phyloP scores from a whole-genome alignment of 176 grass and related monocot species.

The Musa itinerans region DNA sequence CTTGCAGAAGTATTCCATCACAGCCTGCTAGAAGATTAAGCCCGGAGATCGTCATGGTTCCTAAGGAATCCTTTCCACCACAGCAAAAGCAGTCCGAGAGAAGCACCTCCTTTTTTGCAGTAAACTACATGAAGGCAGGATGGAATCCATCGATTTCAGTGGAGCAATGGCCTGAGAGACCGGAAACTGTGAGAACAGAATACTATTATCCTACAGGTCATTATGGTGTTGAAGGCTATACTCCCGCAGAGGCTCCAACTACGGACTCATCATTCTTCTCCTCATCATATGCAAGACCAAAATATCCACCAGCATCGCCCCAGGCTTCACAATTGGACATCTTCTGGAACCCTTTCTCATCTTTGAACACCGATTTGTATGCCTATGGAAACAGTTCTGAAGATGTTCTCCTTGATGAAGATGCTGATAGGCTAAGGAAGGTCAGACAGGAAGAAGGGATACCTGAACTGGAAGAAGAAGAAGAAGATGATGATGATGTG shows the following conservation, averaged over 20 bases:
- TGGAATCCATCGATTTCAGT: slow-evolving; percentile 65
- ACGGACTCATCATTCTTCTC: slow-evolving; percentile 34
- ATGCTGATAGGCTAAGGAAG: slow-evolving; percentile 56
- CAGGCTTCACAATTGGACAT: slow-evolving; percentile 69
- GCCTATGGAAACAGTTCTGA: slow-evolving; percentile 40
- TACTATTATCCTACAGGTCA: slow-evolving; percentile 42
- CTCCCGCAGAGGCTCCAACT: slow-evolving; percentile 20
- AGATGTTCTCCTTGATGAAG: slow-evolving; percentile 50
- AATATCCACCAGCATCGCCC: slow-evolving; percentile 44
- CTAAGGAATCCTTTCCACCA: background rate
- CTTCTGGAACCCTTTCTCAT: slow-evolving; percentile 67
- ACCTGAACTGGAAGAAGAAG: slow-evolving; percentile 93
- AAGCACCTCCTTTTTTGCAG: slow-evolving; percentile 39
- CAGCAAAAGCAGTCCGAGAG: background rate
- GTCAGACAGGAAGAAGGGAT: slow-evolving; percentile 95
- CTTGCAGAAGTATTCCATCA: slow-evolving; percentile 24
- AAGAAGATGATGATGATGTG: background rate
- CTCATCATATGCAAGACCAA: slow-evolving; percentile 39
- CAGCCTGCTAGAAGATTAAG: slow-evolving; percentile 32
- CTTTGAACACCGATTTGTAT: slow-evolving; percentile 27
- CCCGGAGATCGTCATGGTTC: slow-evolving; percentile 37
- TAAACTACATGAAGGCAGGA: slow-evolving; percentile 55
- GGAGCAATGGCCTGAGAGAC: slow-evolving; percentile 44
- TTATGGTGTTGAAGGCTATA: slow-evolving; percentile 33
- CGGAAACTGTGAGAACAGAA: slow-evolving; percentile 33